Evolutionary conservation across 768 basidiomycete genomes (phyloP).

Genomic region (Pleurotus cornucopiae): DNA sequence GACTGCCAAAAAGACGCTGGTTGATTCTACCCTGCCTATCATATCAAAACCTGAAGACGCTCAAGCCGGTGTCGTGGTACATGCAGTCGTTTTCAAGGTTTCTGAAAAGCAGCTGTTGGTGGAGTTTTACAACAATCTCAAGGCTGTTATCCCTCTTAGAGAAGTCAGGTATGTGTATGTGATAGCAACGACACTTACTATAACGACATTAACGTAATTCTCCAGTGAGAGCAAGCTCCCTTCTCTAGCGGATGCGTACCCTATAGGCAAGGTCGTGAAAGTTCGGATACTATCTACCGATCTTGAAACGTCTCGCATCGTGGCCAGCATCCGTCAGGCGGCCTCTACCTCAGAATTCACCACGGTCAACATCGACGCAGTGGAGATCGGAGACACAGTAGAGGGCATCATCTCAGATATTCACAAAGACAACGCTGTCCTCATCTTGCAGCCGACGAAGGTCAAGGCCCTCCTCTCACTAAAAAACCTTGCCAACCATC

Average conservation of each 20-base stretch:
- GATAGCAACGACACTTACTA: neutral
- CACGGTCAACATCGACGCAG: constrained; percentile 59
- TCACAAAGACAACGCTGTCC: constrained; percentile 79
- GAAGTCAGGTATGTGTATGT: constrained; percentile 80
- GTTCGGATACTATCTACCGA: constrained; percentile 74
- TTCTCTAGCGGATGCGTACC: constrained; percentile 61
- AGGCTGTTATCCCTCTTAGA: constrained; percentile 72
- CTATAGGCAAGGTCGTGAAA: constrained; percentile 78
- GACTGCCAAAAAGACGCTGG: constrained; percentile 87
- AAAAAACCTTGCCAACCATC: constrained; percentile 81
- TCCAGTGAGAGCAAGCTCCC: constrained; percentile 60
- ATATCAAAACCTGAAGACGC: constrained; percentile 64
- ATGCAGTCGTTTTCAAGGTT: constrained; percentile 84
- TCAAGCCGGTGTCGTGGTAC: constrained; percentile 63
- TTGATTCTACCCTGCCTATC: constrained; percentile 76
- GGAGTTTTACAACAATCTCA: constrained; percentile 87
- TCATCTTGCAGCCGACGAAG: constrained; percentile 66
- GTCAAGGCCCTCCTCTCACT: constrained; percentile 83
- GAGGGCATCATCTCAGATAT: constrained; percentile 72
- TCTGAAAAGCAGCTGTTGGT: constrained; percentile 76
- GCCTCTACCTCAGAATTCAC: constrained; percentile 42
- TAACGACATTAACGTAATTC: too few relatives aligned
- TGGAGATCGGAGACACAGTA: constrained; percentile 75
- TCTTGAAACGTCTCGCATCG: constrained; percentile 54
- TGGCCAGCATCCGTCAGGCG: constrained; percentile 86